Evolutionary conservation across 805 yeast genomes (phyloP).

Genomic region (Zygotorulaspora danielsina): DNA sequence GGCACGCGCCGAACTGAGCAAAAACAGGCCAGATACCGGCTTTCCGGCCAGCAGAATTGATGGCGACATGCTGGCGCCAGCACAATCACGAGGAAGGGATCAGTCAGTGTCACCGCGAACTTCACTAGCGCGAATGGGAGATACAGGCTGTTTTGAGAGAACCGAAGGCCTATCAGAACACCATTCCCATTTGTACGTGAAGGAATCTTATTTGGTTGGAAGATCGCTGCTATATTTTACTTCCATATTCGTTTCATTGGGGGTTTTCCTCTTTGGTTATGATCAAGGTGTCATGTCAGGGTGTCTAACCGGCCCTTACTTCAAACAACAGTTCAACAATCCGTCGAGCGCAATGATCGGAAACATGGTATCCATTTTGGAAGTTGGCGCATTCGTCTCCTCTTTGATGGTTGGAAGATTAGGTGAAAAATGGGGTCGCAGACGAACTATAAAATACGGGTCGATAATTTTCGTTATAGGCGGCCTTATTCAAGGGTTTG

Average conservation of each 20-base stretch:
- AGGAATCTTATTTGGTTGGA: constrained; percentile 21
- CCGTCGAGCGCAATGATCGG: constrained; percentile 78
- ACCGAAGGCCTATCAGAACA: constrained; percentile 9
- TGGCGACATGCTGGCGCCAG: not conserved
- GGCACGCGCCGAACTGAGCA: not conserved
- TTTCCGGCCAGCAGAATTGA: not conserved
- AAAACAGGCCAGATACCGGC: not conserved
- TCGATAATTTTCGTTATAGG: constrained; percentile 75
- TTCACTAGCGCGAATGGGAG: not conserved
- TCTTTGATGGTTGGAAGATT: constrained; percentile 74
- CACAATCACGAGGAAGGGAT: not conserved
- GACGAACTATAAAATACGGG: constrained; percentile 75
- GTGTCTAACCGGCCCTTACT: constrained; percentile 67
- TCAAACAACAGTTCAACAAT: constrained; percentile 61
- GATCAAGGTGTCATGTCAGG: constrained; percentile 93
- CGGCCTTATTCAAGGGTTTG: constrained; percentile 65
- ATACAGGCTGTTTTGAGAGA: not conserved
- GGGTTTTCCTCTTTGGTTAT: constrained; percentile 70
- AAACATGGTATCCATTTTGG: constrained; percentile 81
- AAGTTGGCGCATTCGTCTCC: constrained; percentile 79
- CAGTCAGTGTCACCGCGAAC: constrained; percentile 10
- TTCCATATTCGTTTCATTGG: constrained; percentile 39
- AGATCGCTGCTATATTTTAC: constrained; percentile 35
- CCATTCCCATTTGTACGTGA: constrained; percentile 16
- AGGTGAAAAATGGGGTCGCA: constrained; percentile 75